Base-by-base conservation (phyloP, 2,329 filamentous ascomycete genomes). In the Fusarium sp. region DNA sequence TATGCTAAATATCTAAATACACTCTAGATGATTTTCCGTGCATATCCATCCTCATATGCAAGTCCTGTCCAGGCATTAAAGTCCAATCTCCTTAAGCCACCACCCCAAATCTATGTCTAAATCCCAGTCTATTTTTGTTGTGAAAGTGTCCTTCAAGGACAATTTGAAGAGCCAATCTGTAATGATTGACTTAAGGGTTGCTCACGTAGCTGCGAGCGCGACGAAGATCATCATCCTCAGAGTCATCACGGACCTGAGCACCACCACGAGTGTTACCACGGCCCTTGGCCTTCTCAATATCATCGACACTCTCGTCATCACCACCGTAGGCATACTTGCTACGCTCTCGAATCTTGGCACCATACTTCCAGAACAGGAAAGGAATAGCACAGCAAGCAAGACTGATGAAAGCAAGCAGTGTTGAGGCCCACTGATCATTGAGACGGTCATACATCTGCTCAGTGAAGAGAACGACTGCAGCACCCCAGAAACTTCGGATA, bases 361-460 rank as follows among this genome's bases (percentile, higher is more conserved):
- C 94, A 74, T 89, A 93, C 76, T 85, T 89, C 85, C 92, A 97
- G 82, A 97, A 97, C 30, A 93, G 80, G 78, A 91, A 97, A 0
- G 94, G 94, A 72, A 97, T 97, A 1, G 85, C 88, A 79, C 93
- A 97, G 83, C 93, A 97, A 1, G 88, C 91, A 9, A 97, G 82
- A 18, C 87, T 89, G 73, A 97, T 85, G 74, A 95, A 95, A 0
- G 88, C 93, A 12, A 96, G 82, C 13, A 96, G 84, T 0, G 87
- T 86, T 53, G 89, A 90, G 0, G 93, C 93, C 93, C 93, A 95
- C 78, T 93, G 89, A 80, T 94, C 86, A 12, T 90, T 90, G 17
- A 95, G 84, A 5, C 90, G 86, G 50, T 86, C 80, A 80, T 93
- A 94, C 93, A 96, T 95, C 80, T 95, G 92, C 71, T 87, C 85